A percentile compares a stretch with the other conserved stretches of the same genome.
Evolutionary conservation across 495 filamentous ascomycete genomes (phyloP).

Genomic region (Rostrohypoxylon terebratum): DNA sequence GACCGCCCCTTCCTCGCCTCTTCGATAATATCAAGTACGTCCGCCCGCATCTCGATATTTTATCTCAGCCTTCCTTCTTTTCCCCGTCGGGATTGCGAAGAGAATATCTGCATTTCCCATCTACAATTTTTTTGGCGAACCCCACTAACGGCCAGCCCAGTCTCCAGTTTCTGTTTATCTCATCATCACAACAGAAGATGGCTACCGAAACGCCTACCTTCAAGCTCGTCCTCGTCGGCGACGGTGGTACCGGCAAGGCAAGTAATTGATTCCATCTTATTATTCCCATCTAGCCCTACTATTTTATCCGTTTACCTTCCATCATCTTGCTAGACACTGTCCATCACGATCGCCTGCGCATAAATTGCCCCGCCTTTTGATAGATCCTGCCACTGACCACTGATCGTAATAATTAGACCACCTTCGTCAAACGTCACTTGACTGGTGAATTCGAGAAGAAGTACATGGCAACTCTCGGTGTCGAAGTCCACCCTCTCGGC

Average conservation of each 20-base stretch:
- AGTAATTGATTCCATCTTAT: constrained; percentile 32
- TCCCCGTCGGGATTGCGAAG: constrained; percentile 11
- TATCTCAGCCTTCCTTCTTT: not conserved
- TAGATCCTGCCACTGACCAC: constrained; percentile 45
- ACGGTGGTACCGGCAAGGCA: constrained; percentile 99
- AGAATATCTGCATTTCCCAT: constrained; percentile 5
- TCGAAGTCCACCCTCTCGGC: constrained; percentile 95
- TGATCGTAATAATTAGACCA: constrained; percentile 75
- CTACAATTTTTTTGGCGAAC: constrained; percentile 9
- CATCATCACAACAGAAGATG: constrained; percentile 64
- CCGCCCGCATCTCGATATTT: constrained; percentile 6
- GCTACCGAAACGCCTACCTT: constrained; percentile 77
- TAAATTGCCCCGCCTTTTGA: constrained; percentile 42
- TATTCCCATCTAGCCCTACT: constrained; percentile 15
- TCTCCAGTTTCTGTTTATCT: constrained; percentile 56
- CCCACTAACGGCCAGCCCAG: constrained; percentile 52
- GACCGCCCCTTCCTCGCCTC: not conserved
- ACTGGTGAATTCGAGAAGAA: constrained; percentile 99
- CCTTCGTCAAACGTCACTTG: constrained; percentile 99
- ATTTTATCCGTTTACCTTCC: constrained; percentile 15
- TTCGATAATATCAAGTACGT: constrained; percentile 39
- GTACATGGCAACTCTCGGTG: constrained; percentile 99
- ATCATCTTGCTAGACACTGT: constrained; percentile 31
- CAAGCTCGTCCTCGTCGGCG: constrained; percentile 99
- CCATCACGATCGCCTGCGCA: constrained; percentile 38